Base-by-base conservation (phyloP, 768 basidiomycete genomes). In the Kwoniella sp. region DNA sequence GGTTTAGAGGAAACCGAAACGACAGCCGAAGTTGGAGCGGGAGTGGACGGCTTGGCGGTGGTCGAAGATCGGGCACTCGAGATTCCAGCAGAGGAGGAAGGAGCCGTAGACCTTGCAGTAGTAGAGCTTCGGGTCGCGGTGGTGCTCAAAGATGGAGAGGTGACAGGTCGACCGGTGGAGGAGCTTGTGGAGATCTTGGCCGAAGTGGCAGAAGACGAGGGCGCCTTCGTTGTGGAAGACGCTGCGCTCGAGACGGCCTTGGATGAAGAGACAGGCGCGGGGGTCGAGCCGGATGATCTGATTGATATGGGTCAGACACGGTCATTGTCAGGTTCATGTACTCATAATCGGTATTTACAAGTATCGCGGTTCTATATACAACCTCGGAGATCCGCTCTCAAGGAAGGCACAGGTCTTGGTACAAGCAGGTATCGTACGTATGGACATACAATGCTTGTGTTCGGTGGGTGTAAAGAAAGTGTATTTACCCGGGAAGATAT, bases 401-500 rank as follows among this genome's bases (percentile, higher is more conserved):
- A 6, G 33, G 6, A 33, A 6, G 6, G 33, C 13, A 33, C 33
- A 33, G n/a, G 6, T 33, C 13, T 6, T 33, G 33, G 17, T 15
- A 44, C 40, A 44, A 44, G 40, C 33, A 44, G 8, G 17, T 19
- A 10, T 44, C n/a, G n/a, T n/a, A n/a, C n/a, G n/a, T n/a, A n/a
- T n/a, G n/a, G n/a, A n/a, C 40, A 44, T 12, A 30, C 21, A 22
- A 19, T 19, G 15, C 8, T 15, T 47, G 22, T n/a, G 46, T 26
- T 22, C 19, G 7, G 22, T 30, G 19, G 10, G 46, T 26, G 25
- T 37, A 55, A 1, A 21, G 19, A 25, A 36, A 27, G 17, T 44
- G 40, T 44, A 44, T 52, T 65, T 30, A 64, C 60, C 65, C 65
- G 2, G 69, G 72, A 22, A 74, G 65, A 51, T 74, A 58, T 8